Evolutionary conservation across 768 basidiomycete species (phyloP).

Genomic region (Agaricus bisporus): DNA sequence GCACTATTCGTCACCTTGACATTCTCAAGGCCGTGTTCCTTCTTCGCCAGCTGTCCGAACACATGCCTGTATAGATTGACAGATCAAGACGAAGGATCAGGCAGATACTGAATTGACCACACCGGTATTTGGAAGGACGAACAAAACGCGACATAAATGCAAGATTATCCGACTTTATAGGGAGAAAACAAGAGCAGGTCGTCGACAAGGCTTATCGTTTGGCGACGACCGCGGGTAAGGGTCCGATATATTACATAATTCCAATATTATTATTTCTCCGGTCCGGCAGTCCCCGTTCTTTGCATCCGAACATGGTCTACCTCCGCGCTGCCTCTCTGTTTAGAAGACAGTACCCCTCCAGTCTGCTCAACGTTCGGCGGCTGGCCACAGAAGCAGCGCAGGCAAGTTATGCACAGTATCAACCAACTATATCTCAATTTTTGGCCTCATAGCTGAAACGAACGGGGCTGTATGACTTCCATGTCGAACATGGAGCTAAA

Average conservation of each 20-base stretch:
- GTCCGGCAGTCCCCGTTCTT: neutral
- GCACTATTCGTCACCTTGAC: constrained; percentile 84
- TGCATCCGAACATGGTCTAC: neutral
- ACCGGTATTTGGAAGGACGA: constrained; percentile 83
- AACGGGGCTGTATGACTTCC: constrained; percentile 87
- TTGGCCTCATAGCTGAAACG: constrained; percentile 32
- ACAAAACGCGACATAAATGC: constrained; percentile 79
- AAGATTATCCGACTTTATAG: neutral
- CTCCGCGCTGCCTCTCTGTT: constrained; percentile 4
- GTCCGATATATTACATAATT: constrained; percentile 7
- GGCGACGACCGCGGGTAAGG: constrained; percentile 2
- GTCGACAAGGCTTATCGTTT: neutral
- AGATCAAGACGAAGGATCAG: constrained; percentile 10
- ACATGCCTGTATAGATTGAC: constrained; percentile 60
- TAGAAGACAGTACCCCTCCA: neutral
- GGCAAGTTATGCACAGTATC: constrained; percentile 10
- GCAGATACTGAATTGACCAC: constrained; percentile 16
- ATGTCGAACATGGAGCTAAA: constrained; percentile 75
- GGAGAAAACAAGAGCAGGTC: constrained; percentile 3
- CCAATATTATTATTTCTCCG: neutral
- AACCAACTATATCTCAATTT: constrained; percentile 2
- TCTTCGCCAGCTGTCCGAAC: constrained; percentile 84
- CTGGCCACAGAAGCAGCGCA: constrained; percentile 18
- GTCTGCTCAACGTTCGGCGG: constrained; percentile 11
- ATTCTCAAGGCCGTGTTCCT: constrained; percentile 76